Evolutionary conservation across 768 basidiomycete species (phyloP), one percentile per base, ranked within the genome.

Genomic region (Lactifluus subvellereus): DNA sequence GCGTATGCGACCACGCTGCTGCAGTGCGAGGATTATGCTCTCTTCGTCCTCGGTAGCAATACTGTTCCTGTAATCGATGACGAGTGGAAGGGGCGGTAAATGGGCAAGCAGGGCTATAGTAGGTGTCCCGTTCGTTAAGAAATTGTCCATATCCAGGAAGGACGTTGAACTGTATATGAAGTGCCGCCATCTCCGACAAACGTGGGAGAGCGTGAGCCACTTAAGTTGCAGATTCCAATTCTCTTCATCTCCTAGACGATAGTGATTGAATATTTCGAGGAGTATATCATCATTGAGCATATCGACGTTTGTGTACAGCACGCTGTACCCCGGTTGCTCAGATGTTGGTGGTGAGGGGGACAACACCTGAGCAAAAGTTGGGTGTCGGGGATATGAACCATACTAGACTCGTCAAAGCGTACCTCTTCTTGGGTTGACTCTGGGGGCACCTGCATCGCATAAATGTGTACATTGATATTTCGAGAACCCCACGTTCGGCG

Each of bases 171-270:
- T 11, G 50, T 42, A 9, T 27, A 59, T 27, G 42, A 52, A 18
- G 33, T 22, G 4, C 40, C 58, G 50, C 58, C 58, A 59, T 33
- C n/a, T 59, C 22, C 40, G 58, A 43, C 50, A 52, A 3, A 59
- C 50, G n/a, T 59, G 58, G 5, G 58, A 52, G 50, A 59, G 50
- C 13, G 33, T 59, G 50, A 40, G 20, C 58, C 58, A 59, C n/a
- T 6, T 7, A 42, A 43, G 32, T 43, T n/a, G 49, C 7, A 42
- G n/a, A 33, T 59, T 52, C 58, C 58, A 59, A 8, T 13, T 4
- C 18, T 42, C 4, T 37, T 52, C 38, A 13, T 52, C 50, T 1
- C 16, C 18, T 18, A 59, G n/a, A 8, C 50, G 40, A 51, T 8
- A 59, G 11, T 32, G 27, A 9, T 52, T 33, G 50, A 59, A 59